Evolutionary conservation across 352 stramenopile species (phyloP).

Genomic region (Globisporangium recalcitrans): DNA sequence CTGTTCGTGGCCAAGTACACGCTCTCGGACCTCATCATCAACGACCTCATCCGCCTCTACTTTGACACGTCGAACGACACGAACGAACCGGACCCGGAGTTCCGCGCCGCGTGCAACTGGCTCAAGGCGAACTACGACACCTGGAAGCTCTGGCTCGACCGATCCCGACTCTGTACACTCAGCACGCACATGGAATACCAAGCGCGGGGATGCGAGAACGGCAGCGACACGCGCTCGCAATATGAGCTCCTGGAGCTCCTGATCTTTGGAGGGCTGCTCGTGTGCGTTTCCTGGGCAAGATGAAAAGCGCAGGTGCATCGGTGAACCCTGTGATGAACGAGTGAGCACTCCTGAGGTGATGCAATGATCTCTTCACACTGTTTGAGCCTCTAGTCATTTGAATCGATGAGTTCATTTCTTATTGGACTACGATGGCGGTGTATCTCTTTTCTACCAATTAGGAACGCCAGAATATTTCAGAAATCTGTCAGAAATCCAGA

Average conservation of each 20-base stretch:
- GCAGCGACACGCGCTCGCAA: constrained; percentile 22
- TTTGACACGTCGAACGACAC: constrained; percentile 5
- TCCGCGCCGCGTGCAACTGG: constrained; percentile 43
- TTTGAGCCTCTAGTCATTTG: too few relatives aligned
- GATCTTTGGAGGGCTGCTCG: constrained; percentile 25
- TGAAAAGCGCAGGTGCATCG: neutral
- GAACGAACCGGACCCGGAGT: constrained; percentile 24
- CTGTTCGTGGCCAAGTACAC: constrained; percentile 30
- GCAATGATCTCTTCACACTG: too few relatives aligned
- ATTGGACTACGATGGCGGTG: too few relatives aligned
- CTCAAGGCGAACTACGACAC: constrained; percentile 42
- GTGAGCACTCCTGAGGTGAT: too few relatives aligned
- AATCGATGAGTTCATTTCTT: too few relatives aligned
- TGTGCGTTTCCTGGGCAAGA: constrained; percentile 16
- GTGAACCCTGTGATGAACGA: neutral
- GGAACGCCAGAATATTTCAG: too few relatives aligned
- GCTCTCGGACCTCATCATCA: constrained; percentile 33
- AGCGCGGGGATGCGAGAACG: constrained; percentile 22
- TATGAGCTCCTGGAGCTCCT: constrained; percentile 27
- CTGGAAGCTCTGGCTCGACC: constrained; percentile 44
- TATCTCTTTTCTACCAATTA: too few relatives aligned
- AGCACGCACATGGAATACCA: constrained; percentile 27
- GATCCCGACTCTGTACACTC: constrained; percentile 21
- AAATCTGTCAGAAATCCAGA: too few relatives aligned
- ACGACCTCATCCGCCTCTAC: constrained; percentile 30